Conservation (phyloP, 345 rosid genomes). For the Salix dunnii region DNA sequence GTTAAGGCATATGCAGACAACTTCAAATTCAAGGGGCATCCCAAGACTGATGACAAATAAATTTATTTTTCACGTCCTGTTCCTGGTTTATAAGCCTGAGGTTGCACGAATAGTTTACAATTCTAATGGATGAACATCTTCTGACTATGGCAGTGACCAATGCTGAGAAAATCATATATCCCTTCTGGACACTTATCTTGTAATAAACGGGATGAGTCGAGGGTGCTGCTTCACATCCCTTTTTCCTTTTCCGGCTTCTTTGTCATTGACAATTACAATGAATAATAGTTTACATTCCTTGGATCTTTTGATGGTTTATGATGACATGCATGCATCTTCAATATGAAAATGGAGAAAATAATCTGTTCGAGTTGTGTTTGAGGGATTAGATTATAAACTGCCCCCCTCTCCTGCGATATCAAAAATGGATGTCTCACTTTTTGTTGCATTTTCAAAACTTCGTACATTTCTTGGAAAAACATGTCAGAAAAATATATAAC, state of each 20-base stretch:
- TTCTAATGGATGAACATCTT: conserved; percentile 18
- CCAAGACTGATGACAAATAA: conserved; percentile 35
- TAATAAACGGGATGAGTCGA: conserved; percentile 10
- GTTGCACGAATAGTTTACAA: conserved; percentile 6
- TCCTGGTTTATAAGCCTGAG: neutral
- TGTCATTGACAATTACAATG: neutral
- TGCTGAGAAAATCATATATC: neutral
- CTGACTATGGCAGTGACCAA: conserved; percentile 1
- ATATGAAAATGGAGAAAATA: too few relatives aligned
- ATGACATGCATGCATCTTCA: neutral
- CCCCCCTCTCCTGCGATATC: too few relatives aligned
- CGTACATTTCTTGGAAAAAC: too few relatives aligned
- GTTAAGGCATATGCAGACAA: conserved; percentile 28
- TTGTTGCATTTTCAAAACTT: too few relatives aligned
- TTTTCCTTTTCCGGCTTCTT: neutral
- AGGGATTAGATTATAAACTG: too few relatives aligned
- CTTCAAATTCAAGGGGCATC: conserved; percentile 29
- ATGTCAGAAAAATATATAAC: too few relatives aligned
- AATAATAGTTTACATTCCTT: neutral
- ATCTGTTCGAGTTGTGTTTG: too few relatives aligned
- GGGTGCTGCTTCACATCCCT: neutral
- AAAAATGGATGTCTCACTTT: too few relatives aligned
- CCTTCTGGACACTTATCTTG: neutral
- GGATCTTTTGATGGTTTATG: neutral
- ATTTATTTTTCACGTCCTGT: neutral